These are phyloP conservation scores for Yamadazyma scolyti DNA, from an alignment of 805 yeast genomes.

Conservation along the genomic window DNA sequence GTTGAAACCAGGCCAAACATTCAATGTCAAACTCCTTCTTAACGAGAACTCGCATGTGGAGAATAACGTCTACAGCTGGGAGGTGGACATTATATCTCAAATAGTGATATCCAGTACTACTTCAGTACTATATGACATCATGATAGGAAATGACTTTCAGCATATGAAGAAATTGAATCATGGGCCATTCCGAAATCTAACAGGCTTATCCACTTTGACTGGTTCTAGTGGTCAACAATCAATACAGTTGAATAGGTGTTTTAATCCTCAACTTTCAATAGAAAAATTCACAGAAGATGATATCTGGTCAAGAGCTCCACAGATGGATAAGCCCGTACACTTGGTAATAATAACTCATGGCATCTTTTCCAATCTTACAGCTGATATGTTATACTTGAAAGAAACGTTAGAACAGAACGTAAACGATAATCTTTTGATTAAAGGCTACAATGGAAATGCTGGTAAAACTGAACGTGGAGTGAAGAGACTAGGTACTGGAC, in stretches of 20 bases:
- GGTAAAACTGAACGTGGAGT: slow-evolving; percentile 41
- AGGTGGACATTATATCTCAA: slow-evolving; percentile 38
- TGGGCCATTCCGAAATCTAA: slow-evolving; percentile 13
- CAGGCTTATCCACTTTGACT: slow-evolving; percentile 6
- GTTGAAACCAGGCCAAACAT: slow-evolving; percentile 69
- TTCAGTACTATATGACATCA: slow-evolving; percentile 27
- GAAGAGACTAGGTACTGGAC: slow-evolving; percentile 29
- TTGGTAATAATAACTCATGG: slow-evolving; percentile 43
- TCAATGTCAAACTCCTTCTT: slow-evolving; percentile 51
- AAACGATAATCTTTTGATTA: slow-evolving; percentile 31
- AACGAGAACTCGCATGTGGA: slow-evolving; percentile 37
- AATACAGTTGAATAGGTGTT: slow-evolving; percentile 6
- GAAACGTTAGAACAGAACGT: slow-evolving; percentile 26
- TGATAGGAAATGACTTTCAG: slow-evolving; percentile 34
- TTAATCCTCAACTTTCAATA: slow-evolving; percentile 24
- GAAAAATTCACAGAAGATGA: slow-evolving; percentile 23
- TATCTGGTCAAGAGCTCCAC: slow-evolving; percentile 27
- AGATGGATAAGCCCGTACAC: slow-evolving; percentile 31
- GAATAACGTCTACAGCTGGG: slow-evolving; percentile 25
- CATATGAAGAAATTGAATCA: slow-evolving; percentile 30
- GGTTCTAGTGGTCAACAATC: slow-evolving; percentile 3
- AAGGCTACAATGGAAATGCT: slow-evolving; percentile 38
- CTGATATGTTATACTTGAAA: slow-evolving; percentile 41
- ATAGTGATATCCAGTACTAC: slow-evolving; percentile 34
- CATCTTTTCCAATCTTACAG: slow-evolving; percentile 39